A percentile compares a stretch with the other conserved stretches of the same genome.
Conservation (phyloP, 129 eudicot species). For the sunflower (Helianthus annuus) region HanXRQr2.0-SUNRISE NC_035444.2:22251005-22251504, state of each 20-base stretch:
- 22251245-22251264: conserved; percentile 62
- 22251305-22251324: conserved; percentile 28
- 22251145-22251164: conserved; percentile 94
- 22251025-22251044: conserved; percentile 60
- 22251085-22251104: conserved; percentile 44
- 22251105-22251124: conserved; percentile 57
- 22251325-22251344: conserved; percentile 62
- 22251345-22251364: conserved; percentile 69
- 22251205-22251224: conserved; percentile 55
- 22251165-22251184: conserved; percentile 64
- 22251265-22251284: conserved; percentile 81
- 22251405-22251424: conserved; percentile 66
- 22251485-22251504: conserved; percentile 66
- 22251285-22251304: conserved; percentile 44
- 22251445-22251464: conserved; percentile 70
- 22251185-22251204: conserved; percentile 40
- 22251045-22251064: conserved; percentile 80
- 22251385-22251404: conserved; percentile 50
- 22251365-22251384: conserved; percentile 43
- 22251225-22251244: conserved; percentile 90
- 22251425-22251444: conserved; percentile 73
- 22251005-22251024: conserved; percentile 75
- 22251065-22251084: conserved; percentile 40
- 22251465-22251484: conserved; percentile 58
- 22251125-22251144: conserved; percentile 69